Conservation (phyloP, 768 basidiomycete species). For the Kwoniella bestiolae region DNA sequence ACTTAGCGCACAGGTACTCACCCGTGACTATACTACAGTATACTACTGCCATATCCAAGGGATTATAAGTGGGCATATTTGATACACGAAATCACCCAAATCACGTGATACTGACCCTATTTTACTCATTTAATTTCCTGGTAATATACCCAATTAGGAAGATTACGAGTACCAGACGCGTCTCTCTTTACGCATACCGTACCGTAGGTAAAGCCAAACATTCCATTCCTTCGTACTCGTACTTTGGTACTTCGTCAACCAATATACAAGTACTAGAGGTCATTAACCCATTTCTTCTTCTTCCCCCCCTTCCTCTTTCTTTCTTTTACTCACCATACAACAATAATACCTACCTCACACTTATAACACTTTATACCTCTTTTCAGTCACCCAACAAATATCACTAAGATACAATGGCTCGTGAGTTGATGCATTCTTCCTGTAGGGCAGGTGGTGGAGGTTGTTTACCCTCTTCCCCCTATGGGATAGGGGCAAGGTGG, state of each 20-base stretch:
- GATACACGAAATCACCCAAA: slow-evolving; percentile 11
- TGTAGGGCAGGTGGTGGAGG: slow-evolving; percentile 17
- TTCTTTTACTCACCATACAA: slow-evolving; percentile 15
- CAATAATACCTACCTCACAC: slow-evolving; percentile 1
- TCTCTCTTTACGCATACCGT: slow-evolving; percentile 7
- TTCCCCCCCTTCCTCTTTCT: slow-evolving; percentile 20
- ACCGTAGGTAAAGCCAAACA: not conserved
- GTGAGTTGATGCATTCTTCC: slow-evolving; percentile 42
- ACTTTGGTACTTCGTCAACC: not conserved
- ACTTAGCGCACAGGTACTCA: not conserved
- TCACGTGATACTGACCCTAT: slow-evolving; percentile 10
- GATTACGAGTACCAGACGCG: not conserved
- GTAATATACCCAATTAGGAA: slow-evolving; percentile 4
- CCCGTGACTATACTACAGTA: not conserved
- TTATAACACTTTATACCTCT: not conserved
- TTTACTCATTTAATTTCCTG: slow-evolving; percentile 1
- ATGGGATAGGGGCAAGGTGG: too few relatives aligned
- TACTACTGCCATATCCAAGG: slow-evolving; percentile 3
- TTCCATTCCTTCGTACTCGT: slow-evolving; percentile 4
- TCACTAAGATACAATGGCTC: slow-evolving; percentile 43
- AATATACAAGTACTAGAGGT: not conserved
- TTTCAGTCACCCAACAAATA: slow-evolving; percentile 16
- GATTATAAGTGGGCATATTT: not conserved
- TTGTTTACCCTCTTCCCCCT: slow-evolving; percentile 26
- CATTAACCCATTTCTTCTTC: not conserved